These are phyloP conservation scores for Cyclotella choctawhatcheeana DNA, from an alignment of 108 stramenopile genomes.

Conservation along the genomic window DNA sequence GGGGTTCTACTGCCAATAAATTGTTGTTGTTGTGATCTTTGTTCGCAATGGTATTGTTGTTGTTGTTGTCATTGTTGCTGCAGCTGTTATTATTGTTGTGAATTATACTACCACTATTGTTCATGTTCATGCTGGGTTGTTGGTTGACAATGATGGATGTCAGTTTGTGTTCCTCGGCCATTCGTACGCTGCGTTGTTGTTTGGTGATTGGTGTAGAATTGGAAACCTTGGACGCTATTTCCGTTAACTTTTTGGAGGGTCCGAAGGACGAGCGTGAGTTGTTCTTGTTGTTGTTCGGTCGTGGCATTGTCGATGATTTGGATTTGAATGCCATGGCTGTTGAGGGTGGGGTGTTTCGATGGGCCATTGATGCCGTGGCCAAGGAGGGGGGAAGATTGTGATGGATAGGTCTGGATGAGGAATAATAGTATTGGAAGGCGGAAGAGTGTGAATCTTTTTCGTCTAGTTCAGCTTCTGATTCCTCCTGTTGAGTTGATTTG, in stretches of 20 bases:
- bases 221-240: conserved; percentile 33
- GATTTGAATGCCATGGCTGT: neutral
- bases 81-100: too few relatives aligned
- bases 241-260: conserved; percentile 16
- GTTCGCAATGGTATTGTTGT: too few relatives aligned
- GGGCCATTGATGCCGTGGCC: neutral
- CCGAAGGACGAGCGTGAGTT: too few relatives aligned
- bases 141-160: neutral
- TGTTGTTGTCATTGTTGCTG: too few relatives aligned
- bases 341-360: neutral
- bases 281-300: neutral
- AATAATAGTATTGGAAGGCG: neutral
- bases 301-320: neutral
- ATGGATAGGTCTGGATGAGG: neutral
- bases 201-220: neutral
- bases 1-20: neutral
- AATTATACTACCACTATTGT: neutral
- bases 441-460: conserved; percentile 54
- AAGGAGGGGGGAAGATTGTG: neutral
- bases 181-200: neutral
- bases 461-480: conserved; percentile 48
- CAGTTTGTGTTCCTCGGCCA: neutral
- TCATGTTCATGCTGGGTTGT: neutral
- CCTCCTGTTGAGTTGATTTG: conserved; percentile 22
- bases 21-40: neutral